Evolutionary conservation across 768 basidiomycete species (phyloP).

Genomic region (Leucocoprinus sp.): DNA sequence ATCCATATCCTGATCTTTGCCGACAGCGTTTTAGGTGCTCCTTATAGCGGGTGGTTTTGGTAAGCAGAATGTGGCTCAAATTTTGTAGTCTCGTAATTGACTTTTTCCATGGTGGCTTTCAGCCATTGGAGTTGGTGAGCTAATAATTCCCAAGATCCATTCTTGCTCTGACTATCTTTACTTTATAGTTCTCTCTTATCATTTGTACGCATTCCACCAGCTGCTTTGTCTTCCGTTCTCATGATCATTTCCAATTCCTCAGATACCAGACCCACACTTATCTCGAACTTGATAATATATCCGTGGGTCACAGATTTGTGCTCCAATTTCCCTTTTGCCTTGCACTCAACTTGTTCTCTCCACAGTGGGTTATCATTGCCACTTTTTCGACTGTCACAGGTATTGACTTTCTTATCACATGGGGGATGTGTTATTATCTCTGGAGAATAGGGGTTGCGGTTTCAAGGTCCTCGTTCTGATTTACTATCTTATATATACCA

Average conservation of each 20-base stretch:
- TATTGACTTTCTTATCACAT: conserved; percentile 35
- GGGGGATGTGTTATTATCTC: conserved; percentile 29
- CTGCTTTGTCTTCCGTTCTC: not conserved
- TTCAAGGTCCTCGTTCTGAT: conserved; percentile 16
- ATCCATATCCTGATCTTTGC: not conserved
- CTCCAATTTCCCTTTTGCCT: not conserved
- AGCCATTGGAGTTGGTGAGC: conserved; percentile 28
- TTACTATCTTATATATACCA: not conserved
- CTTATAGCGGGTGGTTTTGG: conserved; percentile 32
- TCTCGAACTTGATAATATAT: conserved; percentile 21
- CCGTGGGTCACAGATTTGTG: conserved; percentile 24
- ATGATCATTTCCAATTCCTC: not conserved
- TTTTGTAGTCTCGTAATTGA: not conserved
- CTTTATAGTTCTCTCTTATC: conserved; percentile 25
- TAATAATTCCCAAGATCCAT: not conserved
- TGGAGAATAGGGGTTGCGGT: conserved; percentile 23
- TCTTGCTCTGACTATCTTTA: conserved; percentile 8
- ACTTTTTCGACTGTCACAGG: conserved; percentile 33
- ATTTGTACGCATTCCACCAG: conserved; percentile 21
- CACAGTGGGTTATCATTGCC: conserved; percentile 34
- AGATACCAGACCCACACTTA: conserved; percentile 28
- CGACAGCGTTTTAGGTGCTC: conserved; percentile 18
- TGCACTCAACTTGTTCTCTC: not conserved
- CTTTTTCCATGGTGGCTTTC: not conserved
- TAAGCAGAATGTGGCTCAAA: conserved; percentile 14